Percentiles rank a stretch among this genome's conserved stretches.
These are phyloP conservation scores for Desmodesmus armatus DNA, from an alignment of 139 green algal genomes.

Conservation along the genomic window DNA sequence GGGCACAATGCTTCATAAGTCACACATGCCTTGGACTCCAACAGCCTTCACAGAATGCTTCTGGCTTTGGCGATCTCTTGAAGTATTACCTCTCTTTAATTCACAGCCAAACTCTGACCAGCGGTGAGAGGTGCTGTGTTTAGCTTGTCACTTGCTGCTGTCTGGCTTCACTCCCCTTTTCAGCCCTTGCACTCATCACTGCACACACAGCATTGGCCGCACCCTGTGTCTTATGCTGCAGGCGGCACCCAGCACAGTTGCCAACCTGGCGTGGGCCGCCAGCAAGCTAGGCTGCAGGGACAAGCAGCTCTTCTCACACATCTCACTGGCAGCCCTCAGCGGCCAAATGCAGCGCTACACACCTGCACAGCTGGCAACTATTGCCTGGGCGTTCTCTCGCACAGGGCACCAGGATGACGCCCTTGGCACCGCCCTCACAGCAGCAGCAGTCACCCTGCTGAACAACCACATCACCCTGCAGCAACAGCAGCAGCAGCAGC, in stretches of 20 bases:
- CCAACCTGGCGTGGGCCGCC: background rate
- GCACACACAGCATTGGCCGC: background rate
- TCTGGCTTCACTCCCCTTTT: background rate
- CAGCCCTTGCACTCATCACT: background rate
- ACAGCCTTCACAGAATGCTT: too few relatives aligned
- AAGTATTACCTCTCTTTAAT: too few relatives aligned
- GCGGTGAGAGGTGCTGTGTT: too few relatives aligned
- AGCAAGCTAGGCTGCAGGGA: conserved; percentile 6
- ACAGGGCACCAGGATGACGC: background rate
- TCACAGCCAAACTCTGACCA: too few relatives aligned
- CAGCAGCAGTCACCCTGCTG: background rate
- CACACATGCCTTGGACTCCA: too few relatives aligned
- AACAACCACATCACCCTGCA: too few relatives aligned
- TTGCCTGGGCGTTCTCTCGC: conserved; percentile 3
- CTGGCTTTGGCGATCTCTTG: too few relatives aligned
- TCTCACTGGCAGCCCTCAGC: background rate
- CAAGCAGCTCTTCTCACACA: background rate
- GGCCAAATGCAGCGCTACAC: background rate
- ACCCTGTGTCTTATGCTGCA: background rate
- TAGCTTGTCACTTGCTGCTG: too few relatives aligned
- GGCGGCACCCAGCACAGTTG: background rate
- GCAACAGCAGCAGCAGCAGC: background rate
- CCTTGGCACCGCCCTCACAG: background rate
- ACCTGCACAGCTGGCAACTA: background rate
- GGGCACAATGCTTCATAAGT: too few relatives aligned